These are phyloP conservation scores for Arthromyces matolae DNA, from an alignment of 768 basidiomycete species.

Conservation along the genomic window DNA sequence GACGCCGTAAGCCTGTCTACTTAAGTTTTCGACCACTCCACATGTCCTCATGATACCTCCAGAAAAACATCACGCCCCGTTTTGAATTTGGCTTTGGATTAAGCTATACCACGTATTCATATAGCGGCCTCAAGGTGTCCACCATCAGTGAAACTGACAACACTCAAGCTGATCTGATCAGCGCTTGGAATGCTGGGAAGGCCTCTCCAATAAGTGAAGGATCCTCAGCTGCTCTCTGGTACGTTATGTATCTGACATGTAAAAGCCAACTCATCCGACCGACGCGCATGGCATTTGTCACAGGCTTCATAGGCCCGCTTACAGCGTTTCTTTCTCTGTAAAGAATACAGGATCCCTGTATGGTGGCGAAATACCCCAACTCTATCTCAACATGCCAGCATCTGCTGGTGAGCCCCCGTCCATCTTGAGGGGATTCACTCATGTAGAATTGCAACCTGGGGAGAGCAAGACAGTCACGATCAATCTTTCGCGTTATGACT, in stretches of 20 bases:
- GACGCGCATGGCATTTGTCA: background rate
- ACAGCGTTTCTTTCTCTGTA: slow-evolving; percentile 59
- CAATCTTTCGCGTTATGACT: slow-evolving; percentile 61
- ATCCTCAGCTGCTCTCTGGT: slow-evolving; percentile 62
- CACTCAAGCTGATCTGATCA: slow-evolving; percentile 34
- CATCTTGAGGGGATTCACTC: slow-evolving; percentile 66
- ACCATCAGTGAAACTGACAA: slow-evolving; percentile 37
- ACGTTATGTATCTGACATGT: background rate
- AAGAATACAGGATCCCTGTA: slow-evolving; percentile 56
- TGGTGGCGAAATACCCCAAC: slow-evolving; percentile 77
- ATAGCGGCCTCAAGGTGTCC: slow-evolving; percentile 51
- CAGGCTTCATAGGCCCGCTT: slow-evolving; percentile 66
- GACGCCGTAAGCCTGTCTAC: slow-evolving; percentile 49
- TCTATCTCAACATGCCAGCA: slow-evolving; percentile 67
- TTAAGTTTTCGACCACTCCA: slow-evolving; percentile 5
- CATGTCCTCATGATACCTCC: slow-evolving; percentile 1
- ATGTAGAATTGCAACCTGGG: slow-evolving; percentile 48
- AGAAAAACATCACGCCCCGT: slow-evolving; percentile 72
- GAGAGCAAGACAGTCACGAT: slow-evolving; percentile 46
- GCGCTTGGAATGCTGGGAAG: slow-evolving; percentile 56
- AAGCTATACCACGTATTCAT: slow-evolving; percentile 80
- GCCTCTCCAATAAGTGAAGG: slow-evolving; percentile 54
- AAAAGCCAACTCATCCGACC: background rate
- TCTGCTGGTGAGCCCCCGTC: slow-evolving; percentile 69
- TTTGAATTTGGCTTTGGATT: slow-evolving; percentile 91